phyloP scores from a whole-genome alignment of 2,329 filamentous ascomycete genomes.

The Plenodomus tracheiphilus region DNA sequence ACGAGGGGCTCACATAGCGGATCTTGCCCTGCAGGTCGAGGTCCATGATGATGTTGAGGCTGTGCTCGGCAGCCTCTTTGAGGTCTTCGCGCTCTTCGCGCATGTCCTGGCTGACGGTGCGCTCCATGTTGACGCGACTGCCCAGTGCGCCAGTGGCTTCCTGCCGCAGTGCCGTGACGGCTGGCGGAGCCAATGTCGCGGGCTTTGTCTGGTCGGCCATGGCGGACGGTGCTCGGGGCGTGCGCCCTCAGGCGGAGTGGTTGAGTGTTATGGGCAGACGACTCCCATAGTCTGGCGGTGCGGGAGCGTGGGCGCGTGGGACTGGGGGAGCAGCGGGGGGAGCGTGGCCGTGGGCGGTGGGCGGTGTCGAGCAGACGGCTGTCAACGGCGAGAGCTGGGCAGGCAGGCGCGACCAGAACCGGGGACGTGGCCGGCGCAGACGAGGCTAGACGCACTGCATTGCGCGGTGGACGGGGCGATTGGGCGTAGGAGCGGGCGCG shows the following conservation, averaged over 20 bases:
- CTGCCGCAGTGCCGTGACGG: conserved; percentile 48
- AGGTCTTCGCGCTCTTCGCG: conserved; percentile 91
- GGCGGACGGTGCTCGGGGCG: conserved; percentile 6
- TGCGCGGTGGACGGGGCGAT: conserved; percentile 27
- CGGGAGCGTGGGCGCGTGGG: conserved; percentile 1
- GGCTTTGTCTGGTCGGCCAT: conserved; percentile 33
- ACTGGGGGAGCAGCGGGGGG: no score
- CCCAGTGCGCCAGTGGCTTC: conserved; percentile 37
- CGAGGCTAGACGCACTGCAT: conserved; percentile 31
- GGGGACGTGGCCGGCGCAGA: conserved; percentile 12
- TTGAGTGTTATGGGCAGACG: background rate
- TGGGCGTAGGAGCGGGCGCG: conserved; percentile 23
- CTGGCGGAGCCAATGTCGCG: conserved; percentile 47
- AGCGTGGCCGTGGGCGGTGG: background rate
- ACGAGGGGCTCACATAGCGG: conserved; percentile 95
- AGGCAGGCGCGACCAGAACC: conserved; percentile 5
- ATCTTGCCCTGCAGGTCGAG: conserved; percentile 87
- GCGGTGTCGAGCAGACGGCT: conserved; percentile 7
- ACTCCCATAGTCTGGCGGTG: conserved; percentile 3
- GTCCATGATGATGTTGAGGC: conserved; percentile 93
- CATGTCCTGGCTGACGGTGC: conserved; percentile 82
- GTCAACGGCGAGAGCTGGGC: conserved; percentile 11
- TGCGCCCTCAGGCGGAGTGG: background rate
- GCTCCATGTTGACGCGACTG: conserved; percentile 53
- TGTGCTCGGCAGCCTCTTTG: conserved; percentile 93